Conservation (phyloP, 2,329 filamentous ascomycete species). For the Diaporthe ilicicola region DNA sequence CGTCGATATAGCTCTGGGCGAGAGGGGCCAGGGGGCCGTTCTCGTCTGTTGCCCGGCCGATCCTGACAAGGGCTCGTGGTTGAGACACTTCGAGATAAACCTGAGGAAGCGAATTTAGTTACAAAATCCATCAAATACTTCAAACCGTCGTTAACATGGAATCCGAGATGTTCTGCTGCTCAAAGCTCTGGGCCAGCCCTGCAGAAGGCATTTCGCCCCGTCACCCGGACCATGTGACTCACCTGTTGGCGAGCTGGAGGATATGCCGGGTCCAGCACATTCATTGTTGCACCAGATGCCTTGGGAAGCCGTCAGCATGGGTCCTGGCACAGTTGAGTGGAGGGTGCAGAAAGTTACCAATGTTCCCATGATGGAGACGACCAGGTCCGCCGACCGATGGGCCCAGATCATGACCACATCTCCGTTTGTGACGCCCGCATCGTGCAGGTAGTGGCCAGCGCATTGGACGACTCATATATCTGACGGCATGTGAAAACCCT, state of each 20-base stretch:
- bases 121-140: too few species aligned
- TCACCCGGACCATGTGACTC: neutral
- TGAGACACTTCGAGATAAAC: constrained; percentile 78
- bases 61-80: constrained; percentile 74
- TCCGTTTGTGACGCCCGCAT: constrained; percentile 76
- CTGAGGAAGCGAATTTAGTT: constrained; percentile 15
- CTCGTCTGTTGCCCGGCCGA: constrained; percentile 76
- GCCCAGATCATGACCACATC: constrained; percentile 96
- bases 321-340: neutral
- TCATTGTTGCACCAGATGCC: constrained; percentile 67
- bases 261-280: constrained; percentile 81
- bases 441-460: constrained; percentile 81
- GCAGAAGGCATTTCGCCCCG: neutral
- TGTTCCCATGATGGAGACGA: constrained; percentile 80
- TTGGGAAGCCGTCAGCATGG: constrained; percentile 43
- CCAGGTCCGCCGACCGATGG: constrained; percentile 76
- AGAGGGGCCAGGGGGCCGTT: constrained; percentile 61
- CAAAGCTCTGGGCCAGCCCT: neutral
- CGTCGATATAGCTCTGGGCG: constrained; percentile 72
- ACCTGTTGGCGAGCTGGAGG: constrained; percentile 78
- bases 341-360: constrained; percentile 15
- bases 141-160: neutral
- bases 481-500: constrained; percentile 83
- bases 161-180: neutral
- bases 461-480: constrained; percentile 86